These are phyloP conservation scores for Salix koriyanagi DNA, from an alignment of 345 rosid genomes.

Conservation along the genomic window DNA sequence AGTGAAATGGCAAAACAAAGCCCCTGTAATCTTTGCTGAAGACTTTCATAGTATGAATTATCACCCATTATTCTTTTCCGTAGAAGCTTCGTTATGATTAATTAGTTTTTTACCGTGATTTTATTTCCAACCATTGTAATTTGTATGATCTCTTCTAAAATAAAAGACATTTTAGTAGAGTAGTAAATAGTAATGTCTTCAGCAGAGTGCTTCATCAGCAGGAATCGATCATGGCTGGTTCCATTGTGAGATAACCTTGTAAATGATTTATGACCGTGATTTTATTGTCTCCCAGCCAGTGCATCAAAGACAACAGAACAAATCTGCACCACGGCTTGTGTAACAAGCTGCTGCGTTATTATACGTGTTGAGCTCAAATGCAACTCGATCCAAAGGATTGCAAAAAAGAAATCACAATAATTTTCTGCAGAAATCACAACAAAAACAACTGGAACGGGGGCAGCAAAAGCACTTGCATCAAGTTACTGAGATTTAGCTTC, in stretches of 20 bases:
- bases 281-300: not conserved
- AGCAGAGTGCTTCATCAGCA: not conserved
- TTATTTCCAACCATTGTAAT: not conserved
- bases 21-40: not conserved
- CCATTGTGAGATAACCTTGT: not conserved
- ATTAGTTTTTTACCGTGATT: not conserved
- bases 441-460: not conserved
- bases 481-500: conserved; percentile 13
- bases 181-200: too few species aligned
- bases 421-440: not conserved
- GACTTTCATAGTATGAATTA: not conserved
- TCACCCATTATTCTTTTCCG: not conserved
- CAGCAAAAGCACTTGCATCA: not conserved
- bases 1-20: not conserved
- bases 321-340: not conserved
- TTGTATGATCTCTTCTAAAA: not conserved
- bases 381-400: not conserved
- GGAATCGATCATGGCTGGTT: not conserved
- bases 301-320: not conserved
- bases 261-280: not conserved
- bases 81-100: not conserved
- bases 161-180: too few species aligned
- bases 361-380: not conserved
- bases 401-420: not conserved
- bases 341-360: not conserved